Evolutionary conservation across 2,329 filamentous ascomycete genomes (phyloP).

Genomic region (Aspergillus jensenii): DNA sequence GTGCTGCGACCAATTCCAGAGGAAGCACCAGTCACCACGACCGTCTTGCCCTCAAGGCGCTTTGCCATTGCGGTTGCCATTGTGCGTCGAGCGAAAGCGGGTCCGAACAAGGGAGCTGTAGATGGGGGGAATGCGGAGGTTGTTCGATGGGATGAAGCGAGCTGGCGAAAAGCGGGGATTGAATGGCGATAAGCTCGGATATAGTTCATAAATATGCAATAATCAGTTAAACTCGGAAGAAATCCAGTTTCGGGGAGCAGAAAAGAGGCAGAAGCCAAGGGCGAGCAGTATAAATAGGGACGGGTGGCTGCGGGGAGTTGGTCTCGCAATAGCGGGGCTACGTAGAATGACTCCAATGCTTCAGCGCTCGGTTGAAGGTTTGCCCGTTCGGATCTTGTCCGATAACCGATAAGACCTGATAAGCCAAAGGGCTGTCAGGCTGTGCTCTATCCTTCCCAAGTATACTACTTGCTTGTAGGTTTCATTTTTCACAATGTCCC

Average conservation of each 20-base stretch:
- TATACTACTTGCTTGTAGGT: too few species aligned
- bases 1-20: slow-evolving; percentile 77
- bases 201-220: slow-evolving; percentile 28
- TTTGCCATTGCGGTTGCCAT: slow-evolving; percentile 71
- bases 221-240: background rate
- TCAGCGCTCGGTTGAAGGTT: slow-evolving; percentile 17
- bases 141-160: slow-evolving; percentile 13
- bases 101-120: slow-evolving; percentile 19
- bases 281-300: slow-evolving; percentile 10
- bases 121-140: slow-evolving; percentile 20
- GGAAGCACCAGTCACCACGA: slow-evolving; percentile 87
- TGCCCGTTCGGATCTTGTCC: slow-evolving; percentile 21
- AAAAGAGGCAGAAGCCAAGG: slow-evolving; percentile 5
- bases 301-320: slow-evolving; percentile 20
- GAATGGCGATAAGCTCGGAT: slow-evolving; percentile 23
- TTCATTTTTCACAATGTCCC: too few species aligned
- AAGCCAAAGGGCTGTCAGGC: background rate
- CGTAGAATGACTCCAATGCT: background rate
- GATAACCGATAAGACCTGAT: background rate
- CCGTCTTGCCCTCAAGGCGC: slow-evolving; percentile 89
- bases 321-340: slow-evolving; percentile 3
- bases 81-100: slow-evolving; percentile 38
- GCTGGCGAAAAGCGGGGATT: slow-evolving; percentile 23
- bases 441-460: too few species aligned
- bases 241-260: background rate